Evolutionary conservation across 164 flowering plant species (phyloP).

Genomic region (Nelumbo lutea): DNA sequence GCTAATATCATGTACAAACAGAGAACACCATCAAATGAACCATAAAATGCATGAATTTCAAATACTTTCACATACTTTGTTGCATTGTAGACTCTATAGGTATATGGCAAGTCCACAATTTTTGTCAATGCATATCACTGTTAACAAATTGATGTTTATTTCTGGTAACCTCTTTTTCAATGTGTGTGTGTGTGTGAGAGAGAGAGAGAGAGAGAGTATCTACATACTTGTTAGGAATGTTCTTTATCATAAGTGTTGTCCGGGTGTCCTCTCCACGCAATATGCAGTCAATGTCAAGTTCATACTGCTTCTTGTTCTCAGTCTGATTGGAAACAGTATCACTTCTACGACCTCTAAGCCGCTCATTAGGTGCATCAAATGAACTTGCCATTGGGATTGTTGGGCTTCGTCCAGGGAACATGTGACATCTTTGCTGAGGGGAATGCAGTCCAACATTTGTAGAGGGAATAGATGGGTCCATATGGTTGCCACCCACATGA

Average conservation of each 20-base stretch:
- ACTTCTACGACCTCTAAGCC: constrained; percentile 45
- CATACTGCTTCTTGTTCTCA: constrained; percentile 72
- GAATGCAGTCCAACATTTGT: constrained; percentile 50
- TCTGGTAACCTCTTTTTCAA: too few species aligned
- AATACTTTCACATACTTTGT: too few species aligned
- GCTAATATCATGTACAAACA: too few species aligned
- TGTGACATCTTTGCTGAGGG: constrained; percentile 58
- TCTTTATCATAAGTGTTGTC: constrained; percentile 85
- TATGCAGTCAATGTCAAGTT: constrained; percentile 76
- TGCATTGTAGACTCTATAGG: too few species aligned
- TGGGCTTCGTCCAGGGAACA: constrained; percentile 66
- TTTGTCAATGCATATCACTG: too few species aligned
- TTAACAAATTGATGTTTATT: too few species aligned
- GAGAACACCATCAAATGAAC: too few species aligned
- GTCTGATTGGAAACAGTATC: constrained; percentile 45
- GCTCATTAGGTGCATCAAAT: constrained; percentile 65
- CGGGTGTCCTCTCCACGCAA: constrained; percentile 59
- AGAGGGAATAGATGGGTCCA: constrained; percentile 51
- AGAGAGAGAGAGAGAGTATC: background rate
- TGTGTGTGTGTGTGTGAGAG: too few species aligned
- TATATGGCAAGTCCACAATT: too few species aligned
- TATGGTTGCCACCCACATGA: constrained; percentile 46
- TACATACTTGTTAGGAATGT: constrained; percentile 86
- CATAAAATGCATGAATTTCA: too few species aligned
- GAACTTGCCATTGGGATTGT: constrained; percentile 51